These are phyloP conservation scores for Hyaloscypha hepaticicola DNA, from an alignment of 495 filamentous ascomycete species.

Conservation along the genomic window DNA sequence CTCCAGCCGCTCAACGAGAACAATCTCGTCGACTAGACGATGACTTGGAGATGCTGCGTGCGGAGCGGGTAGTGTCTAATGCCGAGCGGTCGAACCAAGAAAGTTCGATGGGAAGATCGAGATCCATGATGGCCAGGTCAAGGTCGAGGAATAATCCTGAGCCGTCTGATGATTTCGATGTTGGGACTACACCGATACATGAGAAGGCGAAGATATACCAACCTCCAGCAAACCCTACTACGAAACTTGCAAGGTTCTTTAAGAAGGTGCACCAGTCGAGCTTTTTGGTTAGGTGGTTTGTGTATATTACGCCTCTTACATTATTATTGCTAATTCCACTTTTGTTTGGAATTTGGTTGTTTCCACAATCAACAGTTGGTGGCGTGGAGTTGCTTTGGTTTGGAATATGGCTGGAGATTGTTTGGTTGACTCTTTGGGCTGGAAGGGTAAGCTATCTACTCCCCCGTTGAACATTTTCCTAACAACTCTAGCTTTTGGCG, in stretches of 20 bases:
- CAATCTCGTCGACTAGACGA: conserved; percentile 74
- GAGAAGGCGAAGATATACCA: conserved; percentile 66
- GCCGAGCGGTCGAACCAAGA: conserved; percentile 39
- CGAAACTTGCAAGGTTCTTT: conserved; percentile 58
- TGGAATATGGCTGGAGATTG: conserved; percentile 88
- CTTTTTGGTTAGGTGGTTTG: conserved; percentile 77
- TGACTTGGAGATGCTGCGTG: conserved; percentile 79
- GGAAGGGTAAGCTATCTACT: conserved; percentile 51
- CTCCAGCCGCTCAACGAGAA: conserved; percentile 42
- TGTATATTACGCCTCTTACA: conserved; percentile 79
- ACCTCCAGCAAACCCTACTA: conserved; percentile 65
- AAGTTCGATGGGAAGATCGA: conserved; percentile 35
- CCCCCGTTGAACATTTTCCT: neutral
- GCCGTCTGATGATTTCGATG: conserved; percentile 81
- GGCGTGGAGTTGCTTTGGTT: conserved; percentile 86
- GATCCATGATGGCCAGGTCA: conserved; percentile 41
- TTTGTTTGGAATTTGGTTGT: conserved; percentile 70
- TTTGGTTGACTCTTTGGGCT: conserved; percentile 91
- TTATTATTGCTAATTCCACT: conserved; percentile 76
- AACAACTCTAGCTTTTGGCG: conserved; percentile 57
- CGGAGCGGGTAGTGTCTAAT: conserved; percentile 69
- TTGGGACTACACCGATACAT: conserved; percentile 70
- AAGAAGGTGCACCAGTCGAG: conserved; percentile 64
- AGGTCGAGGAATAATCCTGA: conserved; percentile 53
- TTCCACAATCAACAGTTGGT: conserved; percentile 65